Evolutionary conservation across 345 rosid genomes (phyloP), one percentile per base, ranked within the genome.

Genomic region (Salix exigua): DNA sequence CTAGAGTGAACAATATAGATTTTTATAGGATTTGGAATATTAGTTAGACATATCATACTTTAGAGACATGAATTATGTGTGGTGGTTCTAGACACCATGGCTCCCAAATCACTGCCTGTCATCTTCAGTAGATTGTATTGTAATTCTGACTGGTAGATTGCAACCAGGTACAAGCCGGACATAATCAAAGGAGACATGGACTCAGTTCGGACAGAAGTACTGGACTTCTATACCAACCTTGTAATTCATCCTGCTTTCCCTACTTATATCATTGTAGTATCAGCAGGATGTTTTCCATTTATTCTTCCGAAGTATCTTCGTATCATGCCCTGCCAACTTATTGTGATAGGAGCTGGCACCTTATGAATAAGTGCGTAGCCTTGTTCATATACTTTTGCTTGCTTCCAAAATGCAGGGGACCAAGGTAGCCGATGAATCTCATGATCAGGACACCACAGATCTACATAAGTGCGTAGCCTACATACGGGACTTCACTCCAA

Each of bases 161-260:
- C 5, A 73, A 33, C 18, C 85, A 90, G 95, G 85, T 92, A 86
- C 85, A 90, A 86, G 82, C 97, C 95, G 1, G 97, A 92, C 68
- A 80, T 89, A 58, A 96, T 96, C 75, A 90, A 91, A 79, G 99
- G 98, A 81, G 99, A 96, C 80, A 89, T 96, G 99, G 99, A 96
- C 73, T 96, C 99, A 11, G 76, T 94, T 66, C 85, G 94, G 5
- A 73, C 46, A 26, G 96, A 90, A 76, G 97, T 96, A 25, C 81
- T 76, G 70, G 79, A 88, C 18, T 96, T 91, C 79, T 96, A 94
- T 80, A 3, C 66, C 6, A 84, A 66, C 78, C 79, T 88, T 88
- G 99, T 94, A 83, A 80, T 58, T 58, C 31, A 6, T 66, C 4
- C 25, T 26, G 40, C 40, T 74, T 31, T 63, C 64, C 66, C 40